Evolutionary conservation across 257 asterid species (phyloP).

Genomic region (Striga asiatica): DNA sequence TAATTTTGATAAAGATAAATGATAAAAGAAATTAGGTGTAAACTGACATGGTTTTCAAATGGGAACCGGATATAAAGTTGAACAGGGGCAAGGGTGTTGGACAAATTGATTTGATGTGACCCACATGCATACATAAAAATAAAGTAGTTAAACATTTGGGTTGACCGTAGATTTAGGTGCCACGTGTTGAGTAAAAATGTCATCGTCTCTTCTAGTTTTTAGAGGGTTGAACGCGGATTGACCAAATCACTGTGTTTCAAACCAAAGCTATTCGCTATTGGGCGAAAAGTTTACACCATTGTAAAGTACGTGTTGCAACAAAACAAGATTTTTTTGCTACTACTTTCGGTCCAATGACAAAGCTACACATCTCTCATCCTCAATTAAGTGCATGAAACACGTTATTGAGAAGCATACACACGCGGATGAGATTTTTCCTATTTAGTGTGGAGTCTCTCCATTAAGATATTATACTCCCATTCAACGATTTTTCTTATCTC

Average conservation of each 20-base stretch:
- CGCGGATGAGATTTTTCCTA: neutral
- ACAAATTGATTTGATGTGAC: constrained; percentile 47
- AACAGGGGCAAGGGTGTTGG: constrained; percentile 52
- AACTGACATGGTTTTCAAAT: neutral
- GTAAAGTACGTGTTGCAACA: neutral
- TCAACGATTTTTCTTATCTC: too few species aligned
- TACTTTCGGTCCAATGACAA: neutral
- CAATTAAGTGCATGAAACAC: neutral
- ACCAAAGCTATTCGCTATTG: constrained; percentile 16
- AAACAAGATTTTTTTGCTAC: neutral
- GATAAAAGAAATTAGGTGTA: neutral
- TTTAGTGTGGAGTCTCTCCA: too few species aligned
- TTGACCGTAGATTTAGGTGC: constrained; percentile 16
- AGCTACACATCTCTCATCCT: constrained; percentile 7
- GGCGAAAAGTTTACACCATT: neutral
- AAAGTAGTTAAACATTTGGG: too few species aligned
- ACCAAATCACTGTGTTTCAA: too few species aligned
- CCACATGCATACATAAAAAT: too few species aligned
- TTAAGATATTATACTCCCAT: too few species aligned
- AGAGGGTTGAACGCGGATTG: constrained; percentile 60
- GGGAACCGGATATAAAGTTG: constrained; percentile 22
- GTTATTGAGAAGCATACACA: neutral
- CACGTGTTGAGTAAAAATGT: constrained; percentile 36
- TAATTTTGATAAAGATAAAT: neutral
- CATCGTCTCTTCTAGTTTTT: constrained; percentile 4